Evolutionary conservation across 202 grass and related monocot genomes (phyloP), one percentile per base, ranked within the genome.

Genomic region (Carex arenaria): DNA sequence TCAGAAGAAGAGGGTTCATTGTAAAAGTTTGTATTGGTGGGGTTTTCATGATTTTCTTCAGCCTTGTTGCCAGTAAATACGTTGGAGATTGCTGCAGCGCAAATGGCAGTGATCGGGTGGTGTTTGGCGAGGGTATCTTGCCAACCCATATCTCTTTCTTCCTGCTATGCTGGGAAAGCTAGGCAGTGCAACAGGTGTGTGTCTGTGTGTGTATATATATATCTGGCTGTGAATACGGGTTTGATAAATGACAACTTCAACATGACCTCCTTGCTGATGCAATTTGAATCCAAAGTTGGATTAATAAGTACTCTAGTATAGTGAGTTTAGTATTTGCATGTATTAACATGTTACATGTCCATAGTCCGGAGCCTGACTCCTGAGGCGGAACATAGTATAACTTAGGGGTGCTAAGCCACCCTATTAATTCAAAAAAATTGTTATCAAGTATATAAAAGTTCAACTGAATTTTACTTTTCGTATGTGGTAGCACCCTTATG

Each of bases 91-190:
- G 69, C 80, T 11, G 43, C 80, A 18, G 26, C 62, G 1, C 69
- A 51, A 19, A 82, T 31, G 19, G 80, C 80, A 6, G 73, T 53
- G 53, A 78, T 40, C 0, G 73, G 73, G 15, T 78, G 4, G 26
- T 78, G 73, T 17, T 67, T 82, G 15, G 62, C 80, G 7, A 82
- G 62, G 42, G 0, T 54, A 52, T 82, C 80, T 68, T 53, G 60
- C 80, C 80, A 82, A 31, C 80, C 54, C 82, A 72, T 84, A 6
- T 51, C 52, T 84, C 82, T 84, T 68, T 31, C 54, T 51, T 72
- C 20, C 17, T 15, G 6, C 22, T 32, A 52, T 52, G 63, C 22
- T 67, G 15, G 20, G 12, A 62, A 47, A 4, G 53, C 12, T 59
- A 59, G 42, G 19, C 10, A 71, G 13, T 71, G 49, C 51, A 84